Evolutionary conservation across 2,329 filamentous ascomycete species (phyloP), one percentile per base, ranked within the genome.

Genomic region (Penicillium brevicompactum): DNA sequence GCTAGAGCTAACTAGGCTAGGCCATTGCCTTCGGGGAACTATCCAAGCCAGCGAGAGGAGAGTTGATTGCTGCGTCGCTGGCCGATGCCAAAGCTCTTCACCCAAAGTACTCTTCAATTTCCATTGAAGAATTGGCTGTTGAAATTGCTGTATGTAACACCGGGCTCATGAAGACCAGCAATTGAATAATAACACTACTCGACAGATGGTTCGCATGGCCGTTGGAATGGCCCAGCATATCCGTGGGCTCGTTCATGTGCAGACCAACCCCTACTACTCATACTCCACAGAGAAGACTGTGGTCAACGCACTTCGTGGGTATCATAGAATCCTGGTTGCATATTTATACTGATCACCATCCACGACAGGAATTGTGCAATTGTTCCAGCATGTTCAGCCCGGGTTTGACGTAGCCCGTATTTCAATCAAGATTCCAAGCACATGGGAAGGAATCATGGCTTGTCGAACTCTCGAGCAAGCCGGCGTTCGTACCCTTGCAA

Each of bases 381-480:
- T 83, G 31, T 82, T 82, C 65, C 70, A 72, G 45, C 66, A 73
- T 45, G 60, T 84, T 11, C 74, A 76, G 3, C 76, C 78, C 0
- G 58, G 60, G 1, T 77, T 83, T 49, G 76, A 82, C 51, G 59
- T 69, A 2, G 74, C 74, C 8, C 76, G 84, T 30, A 72, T 87
- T 24, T 87, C 82, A 58, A 84, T 87, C 71, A 88, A 88, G 64
- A 82, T 88, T 40, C 83, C 84, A 0, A 76, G 80, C 7, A 87
- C 84, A 0, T 87, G 83, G 80, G 84, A 87, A 63, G 86, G 86
- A 1, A 73, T 88, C 13, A 77, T 82, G 60, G 86, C 86, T 1
- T 87, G 84, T 56, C 76, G 75, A 3, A 72, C 73, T 4, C 73
- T 88, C 4, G 80, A 87, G 62, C 61, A 67, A 14, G 70, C 76